Base-by-base conservation (phyloP, 306 rosid genomes). In the Trifolium dubium region DNA sequence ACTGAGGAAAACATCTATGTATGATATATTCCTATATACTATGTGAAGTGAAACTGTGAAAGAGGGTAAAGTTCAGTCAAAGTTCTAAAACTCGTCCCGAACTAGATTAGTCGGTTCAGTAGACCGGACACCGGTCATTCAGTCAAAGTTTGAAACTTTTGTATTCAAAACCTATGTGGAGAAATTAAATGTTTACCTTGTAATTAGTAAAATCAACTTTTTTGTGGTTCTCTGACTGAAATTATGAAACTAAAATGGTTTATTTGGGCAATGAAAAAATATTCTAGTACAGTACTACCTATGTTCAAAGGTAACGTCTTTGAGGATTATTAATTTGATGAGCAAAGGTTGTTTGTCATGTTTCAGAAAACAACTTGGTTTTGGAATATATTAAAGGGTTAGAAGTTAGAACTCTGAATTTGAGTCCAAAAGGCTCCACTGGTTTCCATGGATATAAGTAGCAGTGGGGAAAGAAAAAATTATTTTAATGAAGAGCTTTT, bases 21-120 rank as follows among this genome's bases (percentile, higher is more conserved):
- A 30, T 1, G 12, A 8, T 2, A 5, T 30, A 51, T 12, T 55
- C 37, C 1, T 37, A 11, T 29, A 6, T 29, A 58, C 23, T 58
- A 2, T 56, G n/a, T 56, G 19, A n/a, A 59, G 19, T 59, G 40
- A 59, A 59, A 59, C 64, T 59, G 14, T 59, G 19, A 18, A 53
- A 53, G 29, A 53, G 30, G 30, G 30, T 17, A 8, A 53, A 8
- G 29, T 19, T 18, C 18, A 4, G 65, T 13, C 6, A 60, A 60
- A 60, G 65, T 31, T 31, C 23, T 23, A 23, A 1, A 23, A 23
- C 23, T 23, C 23, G 23, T 23, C 23, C 23, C 23, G 23, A 23
- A 23, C 23, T 23, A 23, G 23, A 23, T 23, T 23, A 23, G 23
- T 23, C 23, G 23, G 23, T 23, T 0, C 23, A 23, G 23, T 23